Base-by-base conservation (phyloP, 805 yeast genomes). In the Kluyveromyces nonfermentans region DNA sequence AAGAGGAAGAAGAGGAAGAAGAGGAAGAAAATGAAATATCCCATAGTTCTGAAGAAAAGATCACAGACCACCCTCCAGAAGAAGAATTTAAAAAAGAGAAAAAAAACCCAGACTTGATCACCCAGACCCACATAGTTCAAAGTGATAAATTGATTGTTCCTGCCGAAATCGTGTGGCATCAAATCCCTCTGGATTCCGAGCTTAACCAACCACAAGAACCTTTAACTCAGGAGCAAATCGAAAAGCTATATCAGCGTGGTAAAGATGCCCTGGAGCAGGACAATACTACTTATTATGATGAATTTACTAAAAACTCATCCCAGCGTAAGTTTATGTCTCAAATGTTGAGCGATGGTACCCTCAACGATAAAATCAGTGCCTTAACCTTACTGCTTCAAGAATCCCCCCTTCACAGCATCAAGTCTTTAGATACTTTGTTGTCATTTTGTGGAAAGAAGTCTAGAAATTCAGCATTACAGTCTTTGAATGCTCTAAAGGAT, bases 291-390 rank as follows among this genome's bases (percentile, higher is more conserved):
- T 90, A 85, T 60, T 73, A 77, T 48, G 81, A 79, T 48, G 94
- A 82, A 59, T 82, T 82, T 59, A 76, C 84, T 44, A 79, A 79
- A 50, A 75, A 81, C 44, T 78, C 82, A 33, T 84, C 94, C 5
- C 96, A 85, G 68, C 80, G 78, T 60, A 82, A 85, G 71, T 90
- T 90, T 63, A 77, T 87, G 71, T 75, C 90, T 1, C 94, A 90
- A 64, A 82, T 93, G 53, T 74, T 93, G 56, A 73, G 88, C 5
- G 82, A 79, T 52, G 98, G 98, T 85, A 93, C 98, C 0, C 72
- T 90, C 54, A 82, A 80, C 55, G 98, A 93, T 81, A 88, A 93
- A 67, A 85, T 93, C 44, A 85, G 96, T 39, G 96, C 98, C 0
- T 73, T 93, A 58, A 90, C 98, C 1, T 76, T 93, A 59, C 71